Conservation (phyloP, 202 grass and related monocot species). For the Dendrocalamus latiflorus region DNA sequence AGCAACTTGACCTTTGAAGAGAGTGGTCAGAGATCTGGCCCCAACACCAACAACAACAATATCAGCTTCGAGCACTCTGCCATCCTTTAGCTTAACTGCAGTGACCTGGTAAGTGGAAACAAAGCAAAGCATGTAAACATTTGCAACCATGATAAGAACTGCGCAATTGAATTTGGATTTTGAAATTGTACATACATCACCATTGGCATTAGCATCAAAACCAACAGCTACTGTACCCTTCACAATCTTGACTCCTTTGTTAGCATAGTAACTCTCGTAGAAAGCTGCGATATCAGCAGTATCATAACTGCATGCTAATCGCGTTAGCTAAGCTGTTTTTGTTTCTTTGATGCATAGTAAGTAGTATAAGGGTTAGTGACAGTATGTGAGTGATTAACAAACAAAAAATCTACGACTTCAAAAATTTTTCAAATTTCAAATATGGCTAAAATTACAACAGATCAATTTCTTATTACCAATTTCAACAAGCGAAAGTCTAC, state of each 20-base stretch:
- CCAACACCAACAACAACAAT: constrained; percentile 73
- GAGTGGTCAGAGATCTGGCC: too few relatives aligned
- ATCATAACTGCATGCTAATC: too few relatives aligned
- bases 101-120: constrained; percentile 57
- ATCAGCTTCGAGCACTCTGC: constrained; percentile 69
- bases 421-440: constrained; percentile 6
- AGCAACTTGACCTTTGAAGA: too few relatives aligned
- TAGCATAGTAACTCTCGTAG: too few relatives aligned
- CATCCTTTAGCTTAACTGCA: constrained; percentile 71
- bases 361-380: too few relatives aligned
- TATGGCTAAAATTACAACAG: not conserved
- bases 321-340: too few relatives aligned
- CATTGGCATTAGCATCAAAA: constrained; percentile 75
- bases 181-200: constrained; percentile 56
- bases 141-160: not conserved
- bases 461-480: not conserved
- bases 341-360: too few relatives aligned
- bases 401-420: not conserved
- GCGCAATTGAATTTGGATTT: not conserved
- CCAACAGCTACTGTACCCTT: constrained; percentile 89
- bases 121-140: not conserved
- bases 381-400: not conserved
- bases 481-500: constrained; percentile 1
- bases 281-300: too few relatives aligned
- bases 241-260: constrained; percentile 63